Base-by-base conservation (phyloP, 164 flowering plant species). In the Magnolia sinica region DNA sequence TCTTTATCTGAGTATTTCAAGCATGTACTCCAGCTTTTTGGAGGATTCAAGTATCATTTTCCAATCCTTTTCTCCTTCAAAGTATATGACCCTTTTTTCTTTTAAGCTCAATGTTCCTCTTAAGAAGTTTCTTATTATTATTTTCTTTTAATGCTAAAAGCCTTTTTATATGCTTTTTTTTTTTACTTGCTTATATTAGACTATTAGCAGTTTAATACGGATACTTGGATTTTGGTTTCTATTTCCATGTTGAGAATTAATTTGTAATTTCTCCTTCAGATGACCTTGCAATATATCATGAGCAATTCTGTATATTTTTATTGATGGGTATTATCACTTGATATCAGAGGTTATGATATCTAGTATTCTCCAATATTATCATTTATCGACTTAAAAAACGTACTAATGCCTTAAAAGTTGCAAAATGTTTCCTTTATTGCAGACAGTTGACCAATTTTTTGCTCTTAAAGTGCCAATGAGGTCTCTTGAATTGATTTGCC, bases 401-500 rank as follows among this genome's bases (percentile, higher is more conserved):
- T 65, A 22, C 20, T 65, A 19, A 68, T 68, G 71, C 10, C 50
- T 70, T 70, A 8, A 69, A 55, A 9, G 24, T 70, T 20, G 0
- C 4, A 49, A 49, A 6, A 29, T 50, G 3, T 50, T 70, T 50
- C 73, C 23, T 29, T 50, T 8, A 19, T 59, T 76, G 87, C 95
- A 94, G 98, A 96, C 98, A 3, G 90, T 92, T 74, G 98, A 96
- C 82, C 99, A 96, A 59, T 94, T 96, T 80, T 96, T 91, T 74
- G 85, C 88, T 81, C 89, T 92, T 27, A 88, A 88, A 76, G 95
- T 96, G 86, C 99, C 99, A 73, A 92, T 94, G 98, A 85, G 98
- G 83, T 68, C 82, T 68, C 84, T 85, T 19, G 98, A 96, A 80
- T 68, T 96, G 76, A 88, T 74, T 77, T 79, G 90, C 81, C 84